Percentiles rank a stretch among this genome's conserved stretches.
phyloP scores from a whole-genome alignment of 2,329 filamentous ascomycete species.

The Dryadomyces sulphureus region DNA sequence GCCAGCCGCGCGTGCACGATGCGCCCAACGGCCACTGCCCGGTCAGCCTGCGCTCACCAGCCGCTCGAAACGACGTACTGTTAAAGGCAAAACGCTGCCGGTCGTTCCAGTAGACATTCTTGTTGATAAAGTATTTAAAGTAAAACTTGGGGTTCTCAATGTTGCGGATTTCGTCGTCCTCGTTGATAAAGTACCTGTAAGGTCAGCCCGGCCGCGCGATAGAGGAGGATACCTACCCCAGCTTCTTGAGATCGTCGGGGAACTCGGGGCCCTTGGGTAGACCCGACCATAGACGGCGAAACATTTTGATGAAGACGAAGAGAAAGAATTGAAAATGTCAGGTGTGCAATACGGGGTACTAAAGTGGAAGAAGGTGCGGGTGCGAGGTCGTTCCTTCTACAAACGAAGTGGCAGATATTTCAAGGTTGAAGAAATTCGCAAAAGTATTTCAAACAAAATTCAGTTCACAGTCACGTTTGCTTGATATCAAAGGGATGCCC shows the following conservation, averaged over 20 bases:
- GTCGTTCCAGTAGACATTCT: constrained; percentile 63
- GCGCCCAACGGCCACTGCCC: constrained; percentile 43
- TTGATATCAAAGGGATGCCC: neutral
- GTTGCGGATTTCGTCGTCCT: constrained; percentile 58
- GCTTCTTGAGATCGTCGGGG: constrained; percentile 45
- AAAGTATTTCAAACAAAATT: too few relatives aligned
- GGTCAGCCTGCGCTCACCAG: too few relatives aligned
- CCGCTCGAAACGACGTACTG: constrained; percentile 31
- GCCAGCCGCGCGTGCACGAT: constrained; percentile 49
- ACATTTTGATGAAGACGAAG: constrained; percentile 39
- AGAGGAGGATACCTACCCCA: constrained; percentile 46
- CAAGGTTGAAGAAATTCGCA: too few relatives aligned
- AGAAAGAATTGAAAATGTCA: neutral
- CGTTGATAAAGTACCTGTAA: constrained; percentile 62
- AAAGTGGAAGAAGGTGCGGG: too few relatives aligned
- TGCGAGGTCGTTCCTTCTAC: too few relatives aligned
- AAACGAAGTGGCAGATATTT: too few relatives aligned
- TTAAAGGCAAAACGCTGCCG: constrained; percentile 63
- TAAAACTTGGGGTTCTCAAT: constrained; percentile 51
- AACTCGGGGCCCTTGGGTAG: constrained; percentile 60
- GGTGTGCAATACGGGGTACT: neutral
- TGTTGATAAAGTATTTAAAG: constrained; percentile 61
- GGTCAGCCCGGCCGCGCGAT: constrained; percentile 1
- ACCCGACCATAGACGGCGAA: constrained; percentile 51
- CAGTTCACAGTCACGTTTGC: too few relatives aligned